Evolutionary conservation across 2,329 filamentous ascomycete genomes (phyloP), one percentile per base, ranked within the genome.

Genomic region (Diaporthe sp.): DNA sequence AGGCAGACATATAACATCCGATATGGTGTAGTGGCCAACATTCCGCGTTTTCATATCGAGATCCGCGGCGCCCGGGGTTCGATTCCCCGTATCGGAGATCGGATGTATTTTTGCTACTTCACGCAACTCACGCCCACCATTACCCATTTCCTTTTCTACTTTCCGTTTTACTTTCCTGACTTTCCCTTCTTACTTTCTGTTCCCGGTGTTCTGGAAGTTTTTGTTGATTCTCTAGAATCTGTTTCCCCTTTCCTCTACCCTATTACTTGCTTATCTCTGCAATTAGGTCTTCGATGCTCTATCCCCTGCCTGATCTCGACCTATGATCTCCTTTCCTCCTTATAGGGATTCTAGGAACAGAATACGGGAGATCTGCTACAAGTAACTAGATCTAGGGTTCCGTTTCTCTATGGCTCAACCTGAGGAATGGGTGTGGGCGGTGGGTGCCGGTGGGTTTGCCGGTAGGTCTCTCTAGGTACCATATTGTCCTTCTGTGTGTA

Each of bases 1-100:
- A 1, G 44, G 1, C 7, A 2, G 2, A 57, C 12, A 8, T 51
- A 9, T 17, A 61, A 72, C 46, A 72, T 75, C 75, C 75, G 73
- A 74, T 75, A 75, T 76, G 75, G 75, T 76, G 75, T 76, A 76
- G 73, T 75, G 75, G 75, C 73, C 61, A 76, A 76, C 75, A 76
- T 76, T 75, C 75, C 75, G 75, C 75, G 75, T 76, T 76, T 76
- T 76, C 75, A 76, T 46, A 9, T 34, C 42, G 74, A 51, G 22
- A 58, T 62, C 75, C 75, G 75, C 75, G 75, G 75, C 73, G 77
- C 77, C 74, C 77, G 76, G 77, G 77, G 77, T 78, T 78, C 77
- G 77, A 78, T 77, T 78, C 77, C 77, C 77, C 74, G 77, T 77
- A 77, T 77, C 75, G 77, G 77, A 77, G 75, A 67, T 61, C 58